Conservation (phyloP, 441 rosid species). For the Erodium trifolium region DNA sequence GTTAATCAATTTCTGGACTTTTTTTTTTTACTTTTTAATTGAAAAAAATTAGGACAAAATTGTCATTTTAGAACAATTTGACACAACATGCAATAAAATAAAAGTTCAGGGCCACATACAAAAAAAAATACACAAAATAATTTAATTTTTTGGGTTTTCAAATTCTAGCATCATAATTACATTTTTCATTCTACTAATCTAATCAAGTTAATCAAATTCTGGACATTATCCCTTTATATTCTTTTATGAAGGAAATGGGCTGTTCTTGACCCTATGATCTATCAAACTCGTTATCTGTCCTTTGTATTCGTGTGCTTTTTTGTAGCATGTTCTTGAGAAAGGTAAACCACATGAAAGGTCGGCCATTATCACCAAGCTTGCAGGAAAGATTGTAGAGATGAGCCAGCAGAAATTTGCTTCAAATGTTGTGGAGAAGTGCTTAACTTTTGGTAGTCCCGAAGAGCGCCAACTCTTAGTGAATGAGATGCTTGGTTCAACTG, state of each 20-base stretch:
- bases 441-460: slow-evolving; percentile 64
- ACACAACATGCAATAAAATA: no score
- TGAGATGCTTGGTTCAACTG: slow-evolving; percentile 84
- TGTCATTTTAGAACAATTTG: no score
- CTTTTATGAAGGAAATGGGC: neutral
- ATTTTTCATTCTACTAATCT: no score
- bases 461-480: slow-evolving; percentile 66
- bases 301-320: slow-evolving; percentile 8
- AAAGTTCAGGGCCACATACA: no score
- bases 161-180: no score
- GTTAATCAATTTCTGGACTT: no score
- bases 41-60: no score
- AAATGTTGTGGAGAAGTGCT: slow-evolving; percentile 52
- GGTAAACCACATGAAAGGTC: slow-evolving; percentile 81
- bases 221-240: neutral
- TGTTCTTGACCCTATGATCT: neutral
- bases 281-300: neutral
- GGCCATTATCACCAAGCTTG: slow-evolving; percentile 62
- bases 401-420: slow-evolving; percentile 95
- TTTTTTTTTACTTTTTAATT: no score
- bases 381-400: slow-evolving; percentile 87
- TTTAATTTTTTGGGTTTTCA: no score
- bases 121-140: no score
- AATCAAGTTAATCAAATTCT: no score
- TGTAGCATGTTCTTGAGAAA: slow-evolving; percentile 79